A percentile compares a stretch with the other conserved stretches of the same genome.
Conservation (phyloP, 202 grass and related monocot genomes). For the Musa balbisiana region DNA sequence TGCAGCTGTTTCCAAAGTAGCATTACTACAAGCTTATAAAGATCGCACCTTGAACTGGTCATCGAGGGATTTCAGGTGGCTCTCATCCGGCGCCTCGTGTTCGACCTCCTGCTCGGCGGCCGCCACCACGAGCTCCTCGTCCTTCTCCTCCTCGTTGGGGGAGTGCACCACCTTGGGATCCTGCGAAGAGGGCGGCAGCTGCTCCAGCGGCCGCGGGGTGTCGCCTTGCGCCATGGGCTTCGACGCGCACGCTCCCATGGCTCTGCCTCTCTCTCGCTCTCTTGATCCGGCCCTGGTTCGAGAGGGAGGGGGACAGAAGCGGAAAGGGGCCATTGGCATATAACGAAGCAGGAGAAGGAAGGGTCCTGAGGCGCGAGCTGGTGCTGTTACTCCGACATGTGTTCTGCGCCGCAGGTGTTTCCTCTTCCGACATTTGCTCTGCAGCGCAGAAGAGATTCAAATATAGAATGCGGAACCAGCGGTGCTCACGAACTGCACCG, state of each 20-base stretch:
- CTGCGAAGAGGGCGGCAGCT: not conserved
- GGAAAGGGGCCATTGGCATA: not conserved
- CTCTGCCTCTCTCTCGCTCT: not conserved
- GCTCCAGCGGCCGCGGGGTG: constrained; percentile 25
- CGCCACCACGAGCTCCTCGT: not conserved
- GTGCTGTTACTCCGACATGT: too few species aligned
- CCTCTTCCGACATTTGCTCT: not conserved
- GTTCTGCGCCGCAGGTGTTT: too few species aligned
- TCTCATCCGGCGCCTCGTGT: not conserved
- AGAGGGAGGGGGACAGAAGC: not conserved
- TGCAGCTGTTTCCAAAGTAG: too few species aligned
- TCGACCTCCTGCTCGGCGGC: not conserved
- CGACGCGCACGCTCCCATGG: constrained; percentile 58
- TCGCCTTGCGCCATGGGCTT: constrained; percentile 42
- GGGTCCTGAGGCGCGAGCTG: too few species aligned
- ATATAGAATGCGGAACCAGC: too few species aligned
- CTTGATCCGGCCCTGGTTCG: not conserved
- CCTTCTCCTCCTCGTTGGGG: too few species aligned
- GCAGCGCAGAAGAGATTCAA: too few species aligned
- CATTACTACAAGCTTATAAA: too few species aligned
- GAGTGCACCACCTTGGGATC: not conserved
- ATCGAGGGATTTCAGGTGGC: not conserved
- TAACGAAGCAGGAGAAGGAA: not conserved
- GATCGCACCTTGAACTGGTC: not conserved
- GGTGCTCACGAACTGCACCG: too few species aligned